Base-by-base conservation (phyloP, 169 alveolate species). In the Plasmodium fragile region DNA sequence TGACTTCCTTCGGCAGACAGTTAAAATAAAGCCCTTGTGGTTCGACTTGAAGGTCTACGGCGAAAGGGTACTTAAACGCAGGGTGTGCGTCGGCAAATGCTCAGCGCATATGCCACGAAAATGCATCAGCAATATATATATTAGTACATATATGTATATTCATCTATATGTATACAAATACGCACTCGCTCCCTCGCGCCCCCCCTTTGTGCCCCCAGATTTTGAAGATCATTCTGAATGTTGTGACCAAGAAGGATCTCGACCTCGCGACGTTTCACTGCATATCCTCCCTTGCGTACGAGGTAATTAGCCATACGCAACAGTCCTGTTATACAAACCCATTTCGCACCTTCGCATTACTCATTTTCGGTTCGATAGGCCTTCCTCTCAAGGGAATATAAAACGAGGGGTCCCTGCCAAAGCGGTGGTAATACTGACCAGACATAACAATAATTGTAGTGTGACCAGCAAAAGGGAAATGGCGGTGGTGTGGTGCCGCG, bases 21-120 rank as follows among this genome's bases (percentile, higher is more conserved):
- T 87, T 34, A 87, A 87, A 87, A 87, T 87, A 36, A 87, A 87
- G 53, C 93, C 93, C 39, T 22, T 87, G 81, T 87, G 93, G 93
- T 87, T 87, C 52, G 93, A 87, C 72, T 32, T 87, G 77, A 87
- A 53, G 69, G 52, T 41, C 18, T 87, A 65, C 69, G 81, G 90
- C 49, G 93, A 78, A 30, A 75, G 81, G 71, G 93, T 87, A 10
- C 80, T 55, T 36, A 7, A 6, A 59, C 70, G 34, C 55, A 22
- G 39, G 18, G 36, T 30, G 22, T 34, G 32, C 52, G 28, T 8
- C 41, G 30, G 18, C n/a, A 28, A 22, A 65, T 28, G 6, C 16
- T 65, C 36, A 65, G 34, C 75, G 1, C 0, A 55, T 55, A 8
- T 8, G 52, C 4, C 52, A 41, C 1, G 43, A 11, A 7, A 41